Evolutionary conservation across 2,329 filamentous ascomycete genomes (phyloP).

Genomic region (Hypoxylon sp.): DNA sequence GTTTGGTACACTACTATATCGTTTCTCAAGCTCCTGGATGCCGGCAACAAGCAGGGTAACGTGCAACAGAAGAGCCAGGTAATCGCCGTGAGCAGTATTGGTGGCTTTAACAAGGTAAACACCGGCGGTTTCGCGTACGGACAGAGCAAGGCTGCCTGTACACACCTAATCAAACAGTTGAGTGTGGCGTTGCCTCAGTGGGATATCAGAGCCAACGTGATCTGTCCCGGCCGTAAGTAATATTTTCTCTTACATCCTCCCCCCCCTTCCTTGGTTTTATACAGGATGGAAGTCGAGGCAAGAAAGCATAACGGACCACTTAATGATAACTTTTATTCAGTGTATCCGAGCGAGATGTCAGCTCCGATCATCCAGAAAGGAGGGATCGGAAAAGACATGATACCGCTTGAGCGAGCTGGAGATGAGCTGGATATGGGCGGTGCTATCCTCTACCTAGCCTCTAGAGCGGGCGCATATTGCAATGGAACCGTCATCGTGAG

Average conservation of each 20-base stretch:
- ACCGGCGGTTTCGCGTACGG: constrained; percentile 86
- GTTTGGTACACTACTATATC: constrained; percentile 83
- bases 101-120: constrained; percentile 78
- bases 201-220: constrained; percentile 68
- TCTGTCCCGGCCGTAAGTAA: constrained; percentile 65
- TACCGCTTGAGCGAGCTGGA: constrained; percentile 73
- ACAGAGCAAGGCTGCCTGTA: constrained; percentile 81
- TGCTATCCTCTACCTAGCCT: constrained; percentile 75
- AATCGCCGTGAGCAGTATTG: constrained; percentile 83
- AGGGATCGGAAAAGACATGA: constrained; percentile 59
- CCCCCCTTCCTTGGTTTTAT: neutral
- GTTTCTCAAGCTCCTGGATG: constrained; percentile 77
- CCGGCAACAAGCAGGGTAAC: constrained; percentile 74
- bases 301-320: no score
- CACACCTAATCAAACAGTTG: constrained; percentile 80
- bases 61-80: constrained; percentile 70
- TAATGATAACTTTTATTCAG: constrained; percentile 53
- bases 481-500: constrained; percentile 75
- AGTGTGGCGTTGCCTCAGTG: constrained; percentile 75
- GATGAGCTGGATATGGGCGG: constrained; percentile 75
- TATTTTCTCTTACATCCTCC: neutral
- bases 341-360: constrained; percentile 75
- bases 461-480: constrained; percentile 74
- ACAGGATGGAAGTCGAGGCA: neutral
- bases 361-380: constrained; percentile 62